Evolutionary conservation across 371 early-diverging fungal species (phyloP).

Genomic region (Mortierella sp.): DNA sequence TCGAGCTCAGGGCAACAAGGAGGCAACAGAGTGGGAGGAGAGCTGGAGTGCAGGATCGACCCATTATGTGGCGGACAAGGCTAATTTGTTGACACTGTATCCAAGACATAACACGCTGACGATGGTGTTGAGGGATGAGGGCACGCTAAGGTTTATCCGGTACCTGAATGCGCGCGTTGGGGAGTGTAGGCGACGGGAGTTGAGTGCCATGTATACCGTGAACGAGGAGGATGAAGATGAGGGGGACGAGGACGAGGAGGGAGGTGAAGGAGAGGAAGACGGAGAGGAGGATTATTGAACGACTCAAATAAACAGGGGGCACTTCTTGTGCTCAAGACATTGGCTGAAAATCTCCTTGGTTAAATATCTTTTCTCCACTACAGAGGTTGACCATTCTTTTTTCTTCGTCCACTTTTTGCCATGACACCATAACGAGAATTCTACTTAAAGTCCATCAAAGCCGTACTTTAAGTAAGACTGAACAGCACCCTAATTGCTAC

Average conservation of each 20-base stretch:
- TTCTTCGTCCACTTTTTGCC: no score
- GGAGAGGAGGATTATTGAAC: conserved; percentile 1
- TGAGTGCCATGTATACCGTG: conserved; percentile 43
- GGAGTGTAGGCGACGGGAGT: conserved; percentile 39
- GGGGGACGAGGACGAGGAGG: conserved; percentile 29
- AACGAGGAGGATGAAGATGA: conserved; percentile 51
- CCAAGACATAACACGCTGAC: conserved; percentile 67
- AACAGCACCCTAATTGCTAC: no score
- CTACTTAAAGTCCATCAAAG: no score
- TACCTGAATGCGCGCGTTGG: conserved; percentile 61
- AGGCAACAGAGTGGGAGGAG: conserved; percentile 57
- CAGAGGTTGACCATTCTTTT: no score
- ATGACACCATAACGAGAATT: no score
- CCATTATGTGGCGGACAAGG: conserved; percentile 68
- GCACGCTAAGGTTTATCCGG: conserved; percentile 68
- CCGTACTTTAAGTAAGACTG: no score
- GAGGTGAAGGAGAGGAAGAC: conserved; percentile 10
- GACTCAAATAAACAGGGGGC: conserved; percentile 9
- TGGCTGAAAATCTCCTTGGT: no score
- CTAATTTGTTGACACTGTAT: conserved; percentile 63
- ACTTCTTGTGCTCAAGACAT: neutral
- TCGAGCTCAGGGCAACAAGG: neutral
- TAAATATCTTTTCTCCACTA: no score
- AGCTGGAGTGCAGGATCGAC: conserved; percentile 65
- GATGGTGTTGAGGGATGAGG: conserved; percentile 65